phyloP scores from a whole-genome alignment of 192 early-diverging fungal genomes.

The Helicostylum pulchrum region DNA sequence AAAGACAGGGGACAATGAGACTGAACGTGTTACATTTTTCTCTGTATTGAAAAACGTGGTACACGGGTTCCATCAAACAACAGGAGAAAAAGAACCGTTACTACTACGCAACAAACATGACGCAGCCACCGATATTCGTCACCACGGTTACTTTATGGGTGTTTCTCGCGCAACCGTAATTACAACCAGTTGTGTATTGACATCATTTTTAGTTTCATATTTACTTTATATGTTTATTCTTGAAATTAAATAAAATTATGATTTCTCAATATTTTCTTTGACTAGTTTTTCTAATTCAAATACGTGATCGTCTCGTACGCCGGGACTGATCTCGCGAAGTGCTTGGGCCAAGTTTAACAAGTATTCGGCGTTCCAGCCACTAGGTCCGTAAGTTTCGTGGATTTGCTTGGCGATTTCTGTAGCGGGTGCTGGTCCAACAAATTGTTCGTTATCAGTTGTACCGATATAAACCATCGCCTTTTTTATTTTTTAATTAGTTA shows the following conservation, averaged over 20 bases:
- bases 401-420: conserved; percentile 67
- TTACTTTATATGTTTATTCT: not conserved
- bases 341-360: conserved; percentile 62
- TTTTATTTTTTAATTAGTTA: not conserved
- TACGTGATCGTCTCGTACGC: conserved; percentile 57
- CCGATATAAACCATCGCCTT: conserved; percentile 81
- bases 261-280: conserved; percentile 29
- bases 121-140: no score
- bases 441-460: conserved; percentile 71
- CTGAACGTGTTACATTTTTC: no score
- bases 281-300: conserved; percentile 55
- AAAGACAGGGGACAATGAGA: no score
- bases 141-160: no score
- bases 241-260: conserved; percentile 7
- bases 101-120: no score
- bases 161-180: no score
- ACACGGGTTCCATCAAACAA: no score
- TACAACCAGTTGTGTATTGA: no score
- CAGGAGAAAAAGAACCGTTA: no score
- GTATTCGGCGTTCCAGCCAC: conserved; percentile 70
- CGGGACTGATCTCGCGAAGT: conserved; percentile 47
- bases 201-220: not conserved
- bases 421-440: conserved; percentile 63
- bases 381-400: conserved; percentile 57
- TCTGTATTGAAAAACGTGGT: no score